A percentile compares a stretch with the other conserved stretches of the same genome.
These are phyloP conservation scores for Tetradesmus obliquus DNA, from an alignment of 139 green algal genomes.

Conservation along the genomic window DNA sequence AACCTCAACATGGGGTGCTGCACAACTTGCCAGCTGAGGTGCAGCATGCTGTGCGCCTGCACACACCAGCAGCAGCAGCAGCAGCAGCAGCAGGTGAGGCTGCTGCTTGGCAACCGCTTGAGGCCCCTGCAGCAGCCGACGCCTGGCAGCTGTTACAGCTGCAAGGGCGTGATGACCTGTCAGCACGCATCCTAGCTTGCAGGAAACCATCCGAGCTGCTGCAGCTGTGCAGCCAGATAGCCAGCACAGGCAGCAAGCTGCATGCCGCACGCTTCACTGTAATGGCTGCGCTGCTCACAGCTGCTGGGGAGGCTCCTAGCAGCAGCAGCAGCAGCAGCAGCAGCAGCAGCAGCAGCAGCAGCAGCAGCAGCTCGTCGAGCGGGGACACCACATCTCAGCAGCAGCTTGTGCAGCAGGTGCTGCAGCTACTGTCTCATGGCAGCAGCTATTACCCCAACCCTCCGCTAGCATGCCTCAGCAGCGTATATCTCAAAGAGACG, in stretches of 20 bases:
- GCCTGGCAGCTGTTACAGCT: not conserved
- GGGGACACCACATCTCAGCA: not conserved
- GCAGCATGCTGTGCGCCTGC: not conserved
- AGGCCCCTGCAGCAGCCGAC: not conserved
- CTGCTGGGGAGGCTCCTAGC: not conserved
- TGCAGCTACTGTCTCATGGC: not conserved
- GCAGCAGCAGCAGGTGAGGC: not conserved
- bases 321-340: not conserved
- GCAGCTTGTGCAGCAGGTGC: slow-evolving; percentile 10
- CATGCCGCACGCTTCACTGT: not conserved
- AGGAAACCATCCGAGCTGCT: not conserved
- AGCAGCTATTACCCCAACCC: not conserved
- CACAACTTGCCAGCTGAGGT: not conserved
- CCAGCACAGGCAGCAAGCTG: slow-evolving; percentile 8
- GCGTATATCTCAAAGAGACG: not conserved
- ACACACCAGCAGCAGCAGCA: not conserved
- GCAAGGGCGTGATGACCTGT: not conserved
- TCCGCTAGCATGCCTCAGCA: not conserved
- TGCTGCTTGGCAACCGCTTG: not conserved
- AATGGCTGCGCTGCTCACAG: not conserved
- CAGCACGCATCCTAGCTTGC: slow-evolving; percentile 24
- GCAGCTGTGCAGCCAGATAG: not conserved
- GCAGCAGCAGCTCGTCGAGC: not conserved
- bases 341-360: not conserved
- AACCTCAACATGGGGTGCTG: not conserved